Evolutionary conservation across 139 green algal species (phyloP), one percentile per base, ranked within the genome.

Genomic region (Ulvella scutata): DNA sequence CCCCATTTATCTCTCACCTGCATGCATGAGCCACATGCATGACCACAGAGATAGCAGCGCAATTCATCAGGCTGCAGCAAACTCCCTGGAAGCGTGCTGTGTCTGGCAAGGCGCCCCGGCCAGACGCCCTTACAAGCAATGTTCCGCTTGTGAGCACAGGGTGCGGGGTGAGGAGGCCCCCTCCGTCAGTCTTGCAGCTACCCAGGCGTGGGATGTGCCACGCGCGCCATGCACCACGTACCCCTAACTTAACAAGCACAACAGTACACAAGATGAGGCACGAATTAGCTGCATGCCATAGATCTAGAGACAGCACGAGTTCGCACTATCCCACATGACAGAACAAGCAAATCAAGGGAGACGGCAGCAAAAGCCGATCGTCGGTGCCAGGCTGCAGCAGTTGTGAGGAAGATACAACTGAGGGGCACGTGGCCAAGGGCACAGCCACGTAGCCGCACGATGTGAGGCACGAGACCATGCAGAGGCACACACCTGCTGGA

Each of bases 1-100:
- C 87, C 85, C 94, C 94, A 98, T 76, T 88, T 92, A 76, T 98
- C 92, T 43, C 86, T 88, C 20, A 93, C 81, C 87, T 98, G 91
- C 62, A 62, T 67, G 67, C 72, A 76, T 17, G 44, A 10, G 36
- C 17, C 36, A 74, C 39, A 34, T 9, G 29, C 61, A 26, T 37
- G 1, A 39, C 38, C 20, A 31, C 38, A 37, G 34, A 17, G 9
- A 21, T 61, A 72, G 73, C 73, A 77, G 39, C 13, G n/a, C 10
- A 7, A 44, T 13, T 74, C 6, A 35, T 75, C 6, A 38, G 20
- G 21, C 43, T 26, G 20, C 43, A 21, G 21, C 43, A 61, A 21
- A 13, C 28, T 61, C 43, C 21, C 20, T 26, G 43, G 20, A 61
- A 26, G 20, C 20, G 20, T 20, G 43, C 20, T 20, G 20, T 21